These are phyloP conservation scores for Guyanaporus albipodus DNA, from an alignment of 768 basidiomycete genomes.

Conservation along the genomic window DNA sequence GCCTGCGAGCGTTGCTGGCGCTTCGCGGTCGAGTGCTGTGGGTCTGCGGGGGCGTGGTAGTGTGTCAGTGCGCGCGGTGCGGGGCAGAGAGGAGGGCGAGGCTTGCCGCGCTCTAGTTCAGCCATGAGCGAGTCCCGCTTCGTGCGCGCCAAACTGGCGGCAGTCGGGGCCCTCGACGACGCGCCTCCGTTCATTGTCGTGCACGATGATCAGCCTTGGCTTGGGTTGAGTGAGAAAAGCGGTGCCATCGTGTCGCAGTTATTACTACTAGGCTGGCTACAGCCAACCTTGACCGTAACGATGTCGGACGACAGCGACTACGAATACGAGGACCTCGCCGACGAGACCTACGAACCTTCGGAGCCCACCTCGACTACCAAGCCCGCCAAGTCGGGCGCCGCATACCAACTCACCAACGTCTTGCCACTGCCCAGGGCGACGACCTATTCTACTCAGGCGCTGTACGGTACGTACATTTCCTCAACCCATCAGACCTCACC, in stretches of 20 bases:
- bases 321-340: conserved; percentile 13
- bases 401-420: conserved; percentile 39
- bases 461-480: conserved; percentile 41
- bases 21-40: conserved; percentile 62
- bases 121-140: conserved; percentile 68
- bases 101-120: conserved; percentile 60
- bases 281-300: not conserved
- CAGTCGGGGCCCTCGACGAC: conserved; percentile 18
- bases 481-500: not conserved
- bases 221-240: too few relatives aligned
- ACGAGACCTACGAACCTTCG: conserved; percentile 16
- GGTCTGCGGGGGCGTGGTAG: conserved; percentile 39
- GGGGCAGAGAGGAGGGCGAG: not conserved
- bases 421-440: conserved; percentile 56
- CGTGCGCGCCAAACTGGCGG: conserved; percentile 20
- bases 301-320: conserved; percentile 23
- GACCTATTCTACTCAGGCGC: conserved; percentile 58
- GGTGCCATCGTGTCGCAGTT: too few relatives aligned
- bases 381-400: conserved; percentile 7
- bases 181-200: conserved; percentile 10
- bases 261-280: too few relatives aligned
- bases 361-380: not conserved
- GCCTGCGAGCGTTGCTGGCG: conserved; percentile 61
- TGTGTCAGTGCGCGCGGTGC: not conserved
- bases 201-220: too few relatives aligned